Percentiles rank a stretch among this genome's conserved stretches.
phyloP scores from a whole-genome alignment of 805 yeast genomes.

The Saturnispora diversa region DNA sequence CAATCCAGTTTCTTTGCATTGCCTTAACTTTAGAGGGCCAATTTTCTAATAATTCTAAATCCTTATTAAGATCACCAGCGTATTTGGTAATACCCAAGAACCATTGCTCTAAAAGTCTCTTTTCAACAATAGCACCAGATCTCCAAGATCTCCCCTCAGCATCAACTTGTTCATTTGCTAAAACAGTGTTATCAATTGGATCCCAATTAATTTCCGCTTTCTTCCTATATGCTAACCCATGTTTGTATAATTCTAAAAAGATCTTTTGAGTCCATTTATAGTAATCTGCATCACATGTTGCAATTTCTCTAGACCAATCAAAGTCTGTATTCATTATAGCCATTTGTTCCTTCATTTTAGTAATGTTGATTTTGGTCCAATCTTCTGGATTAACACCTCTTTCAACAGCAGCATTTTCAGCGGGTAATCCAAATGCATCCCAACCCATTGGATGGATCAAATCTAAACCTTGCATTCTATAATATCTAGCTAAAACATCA shows the following conservation, averaged over 20 bases:
- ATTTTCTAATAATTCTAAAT: constrained; percentile 48
- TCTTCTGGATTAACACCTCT: constrained; percentile 64
- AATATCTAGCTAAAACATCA: constrained; percentile 73
- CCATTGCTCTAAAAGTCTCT: constrained; percentile 80
- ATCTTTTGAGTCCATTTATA: constrained; percentile 90
- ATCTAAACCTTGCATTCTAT: constrained; percentile 63
- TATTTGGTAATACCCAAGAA: constrained; percentile 81
- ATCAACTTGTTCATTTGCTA: constrained; percentile 96
- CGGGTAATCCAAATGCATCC: constrained; percentile 98
- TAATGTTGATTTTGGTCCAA: constrained; percentile 82
- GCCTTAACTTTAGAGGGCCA: constrained; percentile 89
- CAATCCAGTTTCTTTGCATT: constrained; percentile 95
- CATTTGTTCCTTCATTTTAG: constrained; percentile 81
- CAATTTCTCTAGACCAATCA: constrained; percentile 88
- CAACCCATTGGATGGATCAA: constrained; percentile 98
- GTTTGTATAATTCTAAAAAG: constrained; percentile 61
- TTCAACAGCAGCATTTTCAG: constrained; percentile 96
- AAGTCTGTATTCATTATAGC: constrained; percentile 70
- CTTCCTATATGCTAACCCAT: constrained; percentile 78
- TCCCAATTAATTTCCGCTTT: constrained; percentile 96
- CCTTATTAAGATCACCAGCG: constrained; percentile 59
- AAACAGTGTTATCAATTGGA: constrained; percentile 88
- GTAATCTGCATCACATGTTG: constrained; percentile 81
- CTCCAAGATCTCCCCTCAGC: constrained; percentile 89
- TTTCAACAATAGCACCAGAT: constrained; percentile 92